Percentiles rank a stretch among this genome's conserved stretches.
These are phyloP conservation scores for Brassica hybrid DNA, from an alignment of 441 rosid genomes.

Conservation along the genomic window DNA sequence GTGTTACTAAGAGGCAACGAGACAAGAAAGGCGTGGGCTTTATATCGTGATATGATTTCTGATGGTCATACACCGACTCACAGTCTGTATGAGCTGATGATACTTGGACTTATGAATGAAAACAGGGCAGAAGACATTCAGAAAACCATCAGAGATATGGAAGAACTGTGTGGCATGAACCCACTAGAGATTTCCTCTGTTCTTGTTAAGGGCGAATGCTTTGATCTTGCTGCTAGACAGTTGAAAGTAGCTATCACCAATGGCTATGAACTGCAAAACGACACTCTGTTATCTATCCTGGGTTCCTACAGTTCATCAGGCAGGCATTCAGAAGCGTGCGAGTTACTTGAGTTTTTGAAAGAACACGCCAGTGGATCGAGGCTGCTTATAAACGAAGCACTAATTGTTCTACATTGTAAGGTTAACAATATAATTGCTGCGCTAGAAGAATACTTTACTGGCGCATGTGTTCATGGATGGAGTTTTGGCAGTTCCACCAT, in stretches of 20 bases:
- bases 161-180: slow-evolving; percentile 65
- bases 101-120: slow-evolving; percentile 59
- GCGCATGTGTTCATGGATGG: slow-evolving; percentile 51
- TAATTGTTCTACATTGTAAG: slow-evolving; percentile 76
- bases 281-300: slow-evolving; percentile 69
- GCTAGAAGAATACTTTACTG: slow-evolving; percentile 61
- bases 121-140: slow-evolving; percentile 63
- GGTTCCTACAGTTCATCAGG: slow-evolving; percentile 80
- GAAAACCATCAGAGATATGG: slow-evolving; percentile 76
- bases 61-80: slow-evolving; percentile 67
- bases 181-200: slow-evolving; percentile 68
- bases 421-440: slow-evolving; percentile 68
- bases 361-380: slow-evolving; percentile 55
- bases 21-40: slow-evolving; percentile 59
- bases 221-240: slow-evolving; percentile 77
- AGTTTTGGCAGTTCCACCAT: slow-evolving; percentile 56
- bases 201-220: slow-evolving; percentile 89
- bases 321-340: slow-evolving; percentile 77
- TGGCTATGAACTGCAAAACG: slow-evolving; percentile 60
- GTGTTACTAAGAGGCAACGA: slow-evolving; percentile 70
- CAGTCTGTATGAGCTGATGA: slow-evolving; percentile 61
- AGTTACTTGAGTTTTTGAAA: slow-evolving; percentile 78
- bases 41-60: slow-evolving; percentile 73
- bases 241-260: slow-evolving; percentile 63
- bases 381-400: slow-evolving; percentile 67